Conservation (phyloP, 148 eudicot genomes). For the Diospyros kaki region DNA sequence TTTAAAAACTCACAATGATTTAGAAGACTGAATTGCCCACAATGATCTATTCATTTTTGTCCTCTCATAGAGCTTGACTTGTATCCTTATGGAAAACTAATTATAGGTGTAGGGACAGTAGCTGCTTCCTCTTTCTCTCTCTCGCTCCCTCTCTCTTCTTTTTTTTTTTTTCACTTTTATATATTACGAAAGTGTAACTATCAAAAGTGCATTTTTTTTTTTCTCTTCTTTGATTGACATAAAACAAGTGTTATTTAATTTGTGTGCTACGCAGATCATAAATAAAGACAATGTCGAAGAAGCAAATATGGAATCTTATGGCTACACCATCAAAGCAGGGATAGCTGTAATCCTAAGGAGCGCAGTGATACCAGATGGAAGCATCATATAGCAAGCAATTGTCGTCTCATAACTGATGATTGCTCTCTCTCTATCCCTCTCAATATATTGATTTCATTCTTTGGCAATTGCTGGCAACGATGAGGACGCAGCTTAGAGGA, state of each 20-base stretch:
- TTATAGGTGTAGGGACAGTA: neutral
- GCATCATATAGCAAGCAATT: constrained; percentile 35
- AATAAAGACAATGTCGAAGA: constrained; percentile 67
- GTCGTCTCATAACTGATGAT: neutral
- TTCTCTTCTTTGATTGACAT: neutral
- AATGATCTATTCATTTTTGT: no score
- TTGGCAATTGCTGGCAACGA: no score
- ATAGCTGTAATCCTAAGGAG: constrained; percentile 52
- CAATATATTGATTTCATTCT: no score
- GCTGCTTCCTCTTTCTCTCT: neutral
- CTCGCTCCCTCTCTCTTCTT: no score
- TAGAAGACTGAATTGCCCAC: no score
- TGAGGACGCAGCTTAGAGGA: no score
- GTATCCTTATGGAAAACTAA: no score
- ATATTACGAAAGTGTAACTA: no score
- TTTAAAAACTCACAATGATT: neutral
- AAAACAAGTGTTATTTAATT: constrained; percentile 4
- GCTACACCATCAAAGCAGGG: constrained; percentile 52
- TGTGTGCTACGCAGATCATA: constrained; percentile 42
- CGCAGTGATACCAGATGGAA: constrained; percentile 55
- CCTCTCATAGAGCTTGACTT: no score
- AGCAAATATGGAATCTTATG: constrained; percentile 58
- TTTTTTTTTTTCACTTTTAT: neutral
- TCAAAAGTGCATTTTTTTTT: neutral
- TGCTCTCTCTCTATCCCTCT: no score